Conservation (phyloP, 2,329 filamentous ascomycete genomes). For the Diplodia intermedia region DNA sequence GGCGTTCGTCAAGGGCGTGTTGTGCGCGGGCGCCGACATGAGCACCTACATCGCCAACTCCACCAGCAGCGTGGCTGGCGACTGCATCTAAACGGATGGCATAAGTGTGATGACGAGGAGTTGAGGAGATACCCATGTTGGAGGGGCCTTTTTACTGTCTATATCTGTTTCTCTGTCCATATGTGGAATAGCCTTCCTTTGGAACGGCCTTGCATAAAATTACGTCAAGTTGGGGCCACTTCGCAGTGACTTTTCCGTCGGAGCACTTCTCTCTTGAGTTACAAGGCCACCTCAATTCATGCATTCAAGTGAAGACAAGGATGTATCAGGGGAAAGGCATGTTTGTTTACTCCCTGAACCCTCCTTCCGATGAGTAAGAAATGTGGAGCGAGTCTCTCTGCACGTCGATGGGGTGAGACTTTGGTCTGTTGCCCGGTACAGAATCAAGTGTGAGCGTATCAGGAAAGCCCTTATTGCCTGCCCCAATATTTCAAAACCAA, state of each 20-base stretch:
- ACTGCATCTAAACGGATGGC: conserved; percentile 35
- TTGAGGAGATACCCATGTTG: background rate
- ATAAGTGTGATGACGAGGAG: background rate
- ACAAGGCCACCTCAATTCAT: background rate
- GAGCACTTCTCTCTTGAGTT: background rate
- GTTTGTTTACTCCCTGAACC: too few relatives aligned
- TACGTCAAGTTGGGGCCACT: background rate
- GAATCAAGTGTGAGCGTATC: too few relatives aligned
- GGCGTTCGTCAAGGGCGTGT: conserved; percentile 65
- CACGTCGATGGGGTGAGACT: too few relatives aligned
- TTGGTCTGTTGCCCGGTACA: too few relatives aligned
- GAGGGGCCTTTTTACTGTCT: background rate
- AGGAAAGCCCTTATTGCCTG: too few relatives aligned
- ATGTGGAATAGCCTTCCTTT: background rate
- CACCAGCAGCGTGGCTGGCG: conserved; percentile 43
- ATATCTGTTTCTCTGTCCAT: background rate
- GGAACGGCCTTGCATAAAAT: background rate
- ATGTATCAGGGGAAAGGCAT: background rate
- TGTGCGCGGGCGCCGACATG: conserved; percentile 51
- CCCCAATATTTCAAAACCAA: background rate
- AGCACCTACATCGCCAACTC: conserved; percentile 45
- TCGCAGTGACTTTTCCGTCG: background rate
- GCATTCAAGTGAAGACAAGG: background rate
- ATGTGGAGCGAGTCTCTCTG: too few relatives aligned
- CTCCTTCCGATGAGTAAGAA: too few relatives aligned